Evolutionary conservation across 768 basidiomycete genomes (phyloP).

Genomic region (Imleria badia): DNA sequence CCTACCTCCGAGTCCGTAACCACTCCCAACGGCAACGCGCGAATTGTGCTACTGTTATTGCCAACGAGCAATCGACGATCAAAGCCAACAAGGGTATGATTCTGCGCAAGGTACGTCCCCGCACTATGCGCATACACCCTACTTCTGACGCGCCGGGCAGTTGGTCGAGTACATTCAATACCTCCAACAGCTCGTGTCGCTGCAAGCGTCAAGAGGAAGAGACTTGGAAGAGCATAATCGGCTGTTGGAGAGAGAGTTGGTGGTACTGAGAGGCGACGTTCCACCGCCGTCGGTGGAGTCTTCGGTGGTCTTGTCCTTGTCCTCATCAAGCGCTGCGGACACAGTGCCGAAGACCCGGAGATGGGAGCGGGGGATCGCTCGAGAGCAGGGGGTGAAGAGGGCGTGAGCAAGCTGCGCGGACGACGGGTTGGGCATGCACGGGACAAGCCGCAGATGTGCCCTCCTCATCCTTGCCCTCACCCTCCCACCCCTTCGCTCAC

Average conservation of each 20-base stretch:
- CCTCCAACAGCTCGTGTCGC: slow-evolving; percentile 81
- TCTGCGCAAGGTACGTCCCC: slow-evolving; percentile 59
- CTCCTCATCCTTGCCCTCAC: too few species aligned
- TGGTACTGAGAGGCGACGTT: slow-evolving; percentile 21
- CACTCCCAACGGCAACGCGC: slow-evolving; percentile 3
- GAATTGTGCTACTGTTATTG: not conserved
- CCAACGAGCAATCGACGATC: slow-evolving; percentile 49
- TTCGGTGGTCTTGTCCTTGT: slow-evolving; percentile 18
- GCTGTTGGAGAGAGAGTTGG: slow-evolving; percentile 31
- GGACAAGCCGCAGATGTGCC: too few species aligned
- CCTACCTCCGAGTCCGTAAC: slow-evolving; percentile 25
- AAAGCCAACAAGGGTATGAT: slow-evolving; percentile 98
- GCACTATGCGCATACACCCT: not conserved
- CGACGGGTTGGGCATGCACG: slow-evolving; percentile 18
- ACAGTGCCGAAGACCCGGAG: slow-evolving; percentile 12
- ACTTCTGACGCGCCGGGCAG: slow-evolving; percentile 24
- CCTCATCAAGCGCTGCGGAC: slow-evolving; percentile 8
- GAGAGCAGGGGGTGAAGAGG: not conserved
- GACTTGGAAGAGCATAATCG: slow-evolving; percentile 76
- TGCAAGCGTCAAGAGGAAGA: slow-evolving; percentile 74
- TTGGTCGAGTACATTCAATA: slow-evolving; percentile 62
- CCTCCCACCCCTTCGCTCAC: too few species aligned
- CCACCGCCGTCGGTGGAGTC: slow-evolving; percentile 10
- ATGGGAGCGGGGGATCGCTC: slow-evolving; percentile 14
- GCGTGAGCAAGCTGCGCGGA: slow-evolving; percentile 11